A percentile compares a stretch with the other conserved stretches of the same genome.
These are phyloP conservation scores for Aureobasidium vineae DNA, from an alignment of 2,329 filamentous ascomycete species.

Conservation along the genomic window DNA sequence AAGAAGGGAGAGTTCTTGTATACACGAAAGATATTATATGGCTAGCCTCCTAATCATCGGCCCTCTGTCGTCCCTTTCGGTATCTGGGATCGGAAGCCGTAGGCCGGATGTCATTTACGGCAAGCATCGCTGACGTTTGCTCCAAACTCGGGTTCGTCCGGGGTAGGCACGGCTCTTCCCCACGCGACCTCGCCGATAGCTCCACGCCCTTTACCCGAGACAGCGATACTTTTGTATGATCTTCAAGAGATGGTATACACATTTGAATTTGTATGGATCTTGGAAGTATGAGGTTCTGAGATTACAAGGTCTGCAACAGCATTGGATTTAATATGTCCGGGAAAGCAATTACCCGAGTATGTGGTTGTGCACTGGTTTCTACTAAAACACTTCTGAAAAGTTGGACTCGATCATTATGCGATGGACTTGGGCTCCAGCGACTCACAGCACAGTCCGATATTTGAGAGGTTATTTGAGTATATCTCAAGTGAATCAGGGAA, in stretches of 20 bases:
- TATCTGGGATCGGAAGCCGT: constrained; percentile 18
- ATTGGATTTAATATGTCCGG: neutral
- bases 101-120: constrained; percentile 8
- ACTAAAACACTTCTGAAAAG: neutral
- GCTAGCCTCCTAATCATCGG: neutral
- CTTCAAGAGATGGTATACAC: neutral
- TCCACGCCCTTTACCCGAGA: neutral
- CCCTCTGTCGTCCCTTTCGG: neutral
- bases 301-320: neutral
- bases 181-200: neutral
- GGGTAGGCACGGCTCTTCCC: constrained; percentile 3
- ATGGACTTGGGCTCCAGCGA: neutral
- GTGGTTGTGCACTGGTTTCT: neutral
- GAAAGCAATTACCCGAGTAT: neutral
- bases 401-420: neutral
- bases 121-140: neutral
- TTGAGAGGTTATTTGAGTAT: fast-evolving
- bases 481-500: neutral
- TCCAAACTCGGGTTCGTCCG: constrained; percentile 4
- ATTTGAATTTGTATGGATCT: too few species aligned
- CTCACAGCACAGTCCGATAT: too few species aligned
- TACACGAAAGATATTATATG: neutral
- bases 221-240: neutral
- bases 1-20: neutral
- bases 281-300: too few species aligned